Base-by-base conservation (phyloP, 1,139 yeast species). In the Geotrichum armillariae region DNA sequence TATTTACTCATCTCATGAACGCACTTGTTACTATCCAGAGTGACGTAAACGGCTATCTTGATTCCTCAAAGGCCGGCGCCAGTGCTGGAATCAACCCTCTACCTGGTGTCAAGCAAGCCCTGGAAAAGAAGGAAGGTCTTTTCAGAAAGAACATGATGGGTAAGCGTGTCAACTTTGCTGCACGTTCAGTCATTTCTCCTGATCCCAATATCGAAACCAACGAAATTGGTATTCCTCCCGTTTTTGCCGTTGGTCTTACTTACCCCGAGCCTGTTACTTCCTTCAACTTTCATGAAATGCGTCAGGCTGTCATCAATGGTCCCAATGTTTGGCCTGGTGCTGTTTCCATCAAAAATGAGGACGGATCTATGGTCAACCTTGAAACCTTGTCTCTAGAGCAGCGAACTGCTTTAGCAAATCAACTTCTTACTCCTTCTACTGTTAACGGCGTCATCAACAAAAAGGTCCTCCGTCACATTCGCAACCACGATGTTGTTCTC, bases 131-230 rank as follows among this genome's bases (percentile, higher is more conserved):
- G 69, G 99, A 94, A 73, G 99, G 99, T 68, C 77, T 93, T 60
- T 93, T 93, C 76, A 83, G 99, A 76, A 93, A 91, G 69, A 96
- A 94, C 66, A 93, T 94, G 99, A 94, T 94, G 99, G 99, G 99
- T 69, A 94, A 94, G 77, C 89, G 99, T 75, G 99, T 94, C 54
- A 94, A 94, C 68, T 91, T 87, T 64, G 98, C 99, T 54, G 99
- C 99, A 46, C 88, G 99, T 70, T 91, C 99, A 12, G 99, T 94
- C 62, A 94, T 94, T 72, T 91, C 99, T 5, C 99, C 99, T 3
- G 99, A 94, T 73, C 99, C 99, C 52, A 93, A 87, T 73, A 78
- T 94, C 63, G 99, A 93, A 72, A 93, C 99, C 16, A 88, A 91
- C 66, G 97, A 94, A 71, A 93, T 94, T 65, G 99, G 99, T 72